phyloP scores from a whole-genome alignment of 2,329 filamentous ascomycete species.

The Coniochaeta sp. region DNA sequence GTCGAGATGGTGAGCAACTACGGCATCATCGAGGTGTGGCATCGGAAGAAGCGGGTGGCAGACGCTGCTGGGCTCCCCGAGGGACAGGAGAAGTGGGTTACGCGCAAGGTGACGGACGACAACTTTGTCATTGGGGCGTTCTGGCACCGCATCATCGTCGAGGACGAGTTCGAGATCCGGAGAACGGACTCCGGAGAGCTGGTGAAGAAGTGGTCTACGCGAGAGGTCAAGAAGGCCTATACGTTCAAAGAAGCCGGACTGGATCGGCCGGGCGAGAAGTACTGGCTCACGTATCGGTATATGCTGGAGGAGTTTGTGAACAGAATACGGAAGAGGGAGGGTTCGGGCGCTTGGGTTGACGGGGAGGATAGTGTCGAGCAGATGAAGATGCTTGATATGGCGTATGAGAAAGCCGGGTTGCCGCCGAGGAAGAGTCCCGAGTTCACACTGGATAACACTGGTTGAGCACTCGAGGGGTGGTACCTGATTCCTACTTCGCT shows the following conservation, averaged over 20 bases:
- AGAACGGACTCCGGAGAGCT: constrained; percentile 11
- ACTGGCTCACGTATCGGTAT: constrained; percentile 36
- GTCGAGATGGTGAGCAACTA: constrained; percentile 8
- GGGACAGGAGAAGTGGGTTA: constrained; percentile 16
- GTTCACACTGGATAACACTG: neutral
- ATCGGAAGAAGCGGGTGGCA: neutral
- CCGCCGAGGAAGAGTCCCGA: neutral
- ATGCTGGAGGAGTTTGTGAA: constrained; percentile 43
- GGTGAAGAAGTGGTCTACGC: constrained; percentile 10
- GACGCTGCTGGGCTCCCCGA: neutral
- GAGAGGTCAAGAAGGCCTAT: constrained; percentile 24
- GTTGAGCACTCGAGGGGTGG: neutral
- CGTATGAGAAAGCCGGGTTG: constrained; percentile 30
- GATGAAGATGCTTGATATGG: constrained; percentile 39
- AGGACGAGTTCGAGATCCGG: constrained; percentile 24
- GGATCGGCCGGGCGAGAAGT: constrained; percentile 22
- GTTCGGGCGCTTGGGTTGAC: constrained; percentile 29
- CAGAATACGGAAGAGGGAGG: constrained; percentile 28
- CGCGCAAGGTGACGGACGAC: constrained; percentile 19
- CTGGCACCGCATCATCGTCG: constrained; percentile 28
- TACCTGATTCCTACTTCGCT: neutral
- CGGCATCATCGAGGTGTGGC: neutral
- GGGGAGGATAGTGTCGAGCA: constrained; percentile 33
- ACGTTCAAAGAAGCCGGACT: constrained; percentile 23
- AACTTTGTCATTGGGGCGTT: constrained; percentile 18